Evolutionary conservation across 2,329 filamentous ascomycete genomes (phyloP).

Genomic region (Nakataea oryzae): DNA sequence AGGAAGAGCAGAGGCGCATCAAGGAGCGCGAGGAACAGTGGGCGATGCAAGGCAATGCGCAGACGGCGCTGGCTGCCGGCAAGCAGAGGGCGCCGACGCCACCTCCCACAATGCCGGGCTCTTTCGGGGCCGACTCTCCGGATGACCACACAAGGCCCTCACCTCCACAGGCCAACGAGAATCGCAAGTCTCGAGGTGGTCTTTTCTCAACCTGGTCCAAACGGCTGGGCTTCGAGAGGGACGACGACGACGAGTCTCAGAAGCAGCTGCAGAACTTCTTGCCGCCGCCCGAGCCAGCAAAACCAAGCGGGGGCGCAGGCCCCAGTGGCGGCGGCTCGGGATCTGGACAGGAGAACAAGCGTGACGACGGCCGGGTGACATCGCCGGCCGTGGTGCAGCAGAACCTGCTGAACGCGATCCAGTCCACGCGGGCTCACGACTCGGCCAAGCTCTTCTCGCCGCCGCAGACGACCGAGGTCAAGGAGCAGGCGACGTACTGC

Average conservation of each 20-base stretch:
- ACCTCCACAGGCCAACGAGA: constrained; percentile 21
- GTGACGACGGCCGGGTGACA: constrained; percentile 42
- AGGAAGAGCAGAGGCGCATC: constrained; percentile 60
- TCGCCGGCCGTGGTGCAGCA: constrained; percentile 52
- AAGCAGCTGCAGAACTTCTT: constrained; percentile 34
- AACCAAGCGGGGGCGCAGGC: neutral
- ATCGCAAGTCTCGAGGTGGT: constrained; percentile 29
- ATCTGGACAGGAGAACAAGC: constrained; percentile 10
- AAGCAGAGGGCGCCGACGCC: constrained; percentile 29
- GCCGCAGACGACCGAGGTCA: constrained; percentile 61
- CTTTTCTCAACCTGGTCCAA: constrained; percentile 61
- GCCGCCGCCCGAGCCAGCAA: constrained; percentile 16
- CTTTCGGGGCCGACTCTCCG: constrained; percentile 55
- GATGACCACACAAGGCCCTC: constrained; percentile 25
- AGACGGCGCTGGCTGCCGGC: constrained; percentile 23
- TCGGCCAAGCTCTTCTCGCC: constrained; percentile 63
- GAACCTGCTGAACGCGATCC: constrained; percentile 68
- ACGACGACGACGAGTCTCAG: constrained; percentile 26
- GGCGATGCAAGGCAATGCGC: constrained; percentile 27
- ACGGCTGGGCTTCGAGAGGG: constrained; percentile 55
- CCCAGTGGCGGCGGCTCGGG: constrained; percentile 2
- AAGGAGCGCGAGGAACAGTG: constrained; percentile 42
- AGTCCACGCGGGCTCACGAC: constrained; percentile 66
- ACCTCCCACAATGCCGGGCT: constrained; percentile 57
- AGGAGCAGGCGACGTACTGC: constrained; percentile 79